Conservation (phyloP, 2,329 filamentous ascomycete species). For the Neonectria sp. region DNA sequence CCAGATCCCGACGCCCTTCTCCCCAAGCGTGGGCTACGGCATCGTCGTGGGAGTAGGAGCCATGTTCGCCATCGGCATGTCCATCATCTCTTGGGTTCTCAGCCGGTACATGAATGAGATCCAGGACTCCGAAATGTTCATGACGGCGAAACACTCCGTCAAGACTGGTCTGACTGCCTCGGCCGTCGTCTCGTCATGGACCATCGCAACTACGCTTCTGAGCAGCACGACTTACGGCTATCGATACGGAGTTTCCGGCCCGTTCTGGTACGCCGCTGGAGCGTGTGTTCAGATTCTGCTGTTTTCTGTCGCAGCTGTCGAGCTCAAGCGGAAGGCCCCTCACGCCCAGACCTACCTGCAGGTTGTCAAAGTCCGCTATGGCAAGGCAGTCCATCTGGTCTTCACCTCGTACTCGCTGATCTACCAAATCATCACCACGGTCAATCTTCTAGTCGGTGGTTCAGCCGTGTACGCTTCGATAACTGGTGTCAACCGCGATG, state of each 20-base stretch:
- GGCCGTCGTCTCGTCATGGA: constrained; percentile 28
- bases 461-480: constrained; percentile 29
- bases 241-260: constrained; percentile 20
- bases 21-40: constrained; percentile 27
- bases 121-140: constrained; percentile 31
- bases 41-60: constrained; percentile 26
- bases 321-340: constrained; percentile 27
- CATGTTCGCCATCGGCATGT: constrained; percentile 29
- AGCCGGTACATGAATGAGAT: constrained; percentile 28
- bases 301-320: constrained; percentile 25
- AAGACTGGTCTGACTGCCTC: constrained; percentile 26
- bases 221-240: constrained; percentile 26
- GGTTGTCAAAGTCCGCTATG: constrained; percentile 24
- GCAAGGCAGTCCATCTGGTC: constrained; percentile 20
- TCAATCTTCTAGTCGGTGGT: constrained; percentile 29
- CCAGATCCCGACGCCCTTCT: constrained; percentile 24
- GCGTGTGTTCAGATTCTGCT: constrained; percentile 25
- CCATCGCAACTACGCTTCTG: constrained; percentile 26
- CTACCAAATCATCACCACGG: constrained; percentile 27
- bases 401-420: constrained; percentile 24
- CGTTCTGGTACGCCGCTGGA: constrained; percentile 29
- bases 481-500: constrained; percentile 30
- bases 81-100: constrained; percentile 24
- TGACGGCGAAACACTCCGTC: constrained; percentile 27
- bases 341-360: constrained; percentile 24